These are phyloP conservation scores for Saccharomyces paradoxus DNA, from an alignment of 805 yeast genomes.

Conservation along the genomic window DNA sequence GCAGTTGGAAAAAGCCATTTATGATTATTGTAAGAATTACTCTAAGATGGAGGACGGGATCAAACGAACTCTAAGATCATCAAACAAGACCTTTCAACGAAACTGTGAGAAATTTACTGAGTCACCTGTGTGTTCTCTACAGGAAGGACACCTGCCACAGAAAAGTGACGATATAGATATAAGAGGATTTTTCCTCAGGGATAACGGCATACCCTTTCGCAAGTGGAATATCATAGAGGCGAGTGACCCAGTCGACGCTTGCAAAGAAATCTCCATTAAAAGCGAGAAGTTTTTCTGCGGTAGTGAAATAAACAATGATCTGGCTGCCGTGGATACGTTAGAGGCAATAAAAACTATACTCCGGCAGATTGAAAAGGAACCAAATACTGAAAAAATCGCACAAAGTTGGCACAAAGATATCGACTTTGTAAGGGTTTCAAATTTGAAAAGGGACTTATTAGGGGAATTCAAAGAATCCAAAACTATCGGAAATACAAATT, in stretches of 20 bases:
- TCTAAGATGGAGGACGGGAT: constrained; percentile 3
- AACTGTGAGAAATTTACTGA: neutral
- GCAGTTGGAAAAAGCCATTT: constrained; percentile 11
- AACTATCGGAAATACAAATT: neutral
- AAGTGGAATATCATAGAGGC: constrained; percentile 2
- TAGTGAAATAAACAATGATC: constrained; percentile 9
- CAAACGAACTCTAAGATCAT: neutral
- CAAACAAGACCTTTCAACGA: neutral
- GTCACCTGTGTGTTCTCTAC: neutral
- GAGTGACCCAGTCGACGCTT: neutral
- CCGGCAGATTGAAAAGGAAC: constrained; percentile 1
- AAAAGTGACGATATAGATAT: neutral
- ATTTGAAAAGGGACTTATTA: constrained; percentile 11
- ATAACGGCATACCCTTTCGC: constrained; percentile 7
- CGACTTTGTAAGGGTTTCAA: constrained; percentile 8
- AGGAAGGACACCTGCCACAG: neutral
- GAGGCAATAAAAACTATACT: constrained; percentile 11
- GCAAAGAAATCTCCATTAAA: neutral
- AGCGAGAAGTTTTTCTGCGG: constrained; percentile 8
- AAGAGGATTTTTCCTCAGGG: constrained; percentile 8
- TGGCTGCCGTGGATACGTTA: constrained; percentile 6
- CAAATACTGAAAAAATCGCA: constrained; percentile 1
- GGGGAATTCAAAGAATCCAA: constrained; percentile 3
- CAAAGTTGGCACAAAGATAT: constrained; percentile 11
- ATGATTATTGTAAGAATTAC: constrained; percentile 4